These are phyloP conservation scores for Colletotrichum lindemuthianum DNA, from an alignment of 2,329 filamentous ascomycete species.

Conservation along the genomic window DNA sequence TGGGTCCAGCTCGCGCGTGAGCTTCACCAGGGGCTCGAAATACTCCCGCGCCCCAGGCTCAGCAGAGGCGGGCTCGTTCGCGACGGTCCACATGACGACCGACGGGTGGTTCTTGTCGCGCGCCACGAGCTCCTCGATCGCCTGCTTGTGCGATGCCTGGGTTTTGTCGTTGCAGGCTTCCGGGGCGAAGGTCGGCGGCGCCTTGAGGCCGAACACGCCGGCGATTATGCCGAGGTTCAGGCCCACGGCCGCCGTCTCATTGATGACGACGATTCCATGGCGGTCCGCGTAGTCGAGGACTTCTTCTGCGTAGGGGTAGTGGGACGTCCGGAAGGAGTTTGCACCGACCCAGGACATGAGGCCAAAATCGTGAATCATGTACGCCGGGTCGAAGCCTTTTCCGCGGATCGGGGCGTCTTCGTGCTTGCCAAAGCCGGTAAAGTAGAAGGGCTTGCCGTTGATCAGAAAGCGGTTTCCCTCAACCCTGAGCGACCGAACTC, in stretches of 20 bases:
- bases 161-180: constrained; percentile 37
- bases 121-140: constrained; percentile 39
- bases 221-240: constrained; percentile 38
- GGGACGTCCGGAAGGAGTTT: constrained; percentile 45
- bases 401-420: constrained; percentile 42
- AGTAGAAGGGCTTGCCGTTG: constrained; percentile 43
- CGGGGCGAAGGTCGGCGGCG: constrained; percentile 36
- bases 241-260: constrained; percentile 43
- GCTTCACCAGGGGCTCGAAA: constrained; percentile 39
- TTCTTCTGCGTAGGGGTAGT: constrained; percentile 46
- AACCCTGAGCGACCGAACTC: constrained; percentile 39
- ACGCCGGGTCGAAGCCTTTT: constrained; percentile 43
- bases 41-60: constrained; percentile 40
- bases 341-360: constrained; percentile 44
- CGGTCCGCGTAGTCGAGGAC: constrained; percentile 43
- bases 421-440: constrained; percentile 44
- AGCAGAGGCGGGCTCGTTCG: constrained; percentile 40
- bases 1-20: constrained; percentile 40
- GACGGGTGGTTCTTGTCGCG: constrained; percentile 43
- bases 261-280: constrained; percentile 42
- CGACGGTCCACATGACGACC: constrained; percentile 41
- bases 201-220: constrained; percentile 24
- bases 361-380: constrained; percentile 45
- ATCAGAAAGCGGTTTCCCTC: constrained; percentile 40
- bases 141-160: constrained; percentile 38